phyloP scores from a whole-genome alignment of 78 protist species.

The Guillardia theta region DNA sequence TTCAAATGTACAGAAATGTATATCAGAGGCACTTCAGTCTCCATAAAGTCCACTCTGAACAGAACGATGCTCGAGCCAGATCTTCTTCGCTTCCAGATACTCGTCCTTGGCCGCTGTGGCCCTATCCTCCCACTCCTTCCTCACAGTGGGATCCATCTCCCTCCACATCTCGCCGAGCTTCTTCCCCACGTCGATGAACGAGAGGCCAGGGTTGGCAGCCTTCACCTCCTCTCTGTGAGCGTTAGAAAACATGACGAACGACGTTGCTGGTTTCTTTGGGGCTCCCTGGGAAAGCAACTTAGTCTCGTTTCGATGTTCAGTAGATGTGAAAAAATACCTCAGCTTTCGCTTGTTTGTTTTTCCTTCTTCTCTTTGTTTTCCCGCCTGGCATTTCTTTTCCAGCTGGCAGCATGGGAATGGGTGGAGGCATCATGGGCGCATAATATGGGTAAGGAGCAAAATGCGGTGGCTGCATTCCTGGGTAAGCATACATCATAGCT shows the following conservation, averaged over 20 bases:
- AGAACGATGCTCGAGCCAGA: background rate
- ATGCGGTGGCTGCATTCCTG: too few relatives aligned
- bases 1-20: too few relatives aligned
- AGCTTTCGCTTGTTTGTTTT: too few relatives aligned
- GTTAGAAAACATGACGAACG: background rate
- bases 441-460: too few relatives aligned
- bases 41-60: too few relatives aligned
- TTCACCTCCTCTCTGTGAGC: background rate
- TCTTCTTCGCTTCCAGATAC: background rate
- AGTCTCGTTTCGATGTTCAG: background rate
- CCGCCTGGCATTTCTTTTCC: background rate
- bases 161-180: constrained; percentile 10
- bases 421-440: too few relatives aligned
- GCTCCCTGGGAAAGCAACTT: background rate
- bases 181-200: background rate
- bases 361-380: background rate
- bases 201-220: background rate
- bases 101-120: background rate
- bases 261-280: background rate
- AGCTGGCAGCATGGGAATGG: too few relatives aligned
- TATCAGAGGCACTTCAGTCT: too few relatives aligned
- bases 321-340: too few relatives aligned
- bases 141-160: background rate
- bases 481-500: too few relatives aligned
- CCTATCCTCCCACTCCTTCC: background rate